Percentiles rank a stretch among this genome's conserved stretches.
phyloP scores from a whole-genome alignment of 2,329 filamentous ascomycete species.

The Microsporum audouinii region DNA sequence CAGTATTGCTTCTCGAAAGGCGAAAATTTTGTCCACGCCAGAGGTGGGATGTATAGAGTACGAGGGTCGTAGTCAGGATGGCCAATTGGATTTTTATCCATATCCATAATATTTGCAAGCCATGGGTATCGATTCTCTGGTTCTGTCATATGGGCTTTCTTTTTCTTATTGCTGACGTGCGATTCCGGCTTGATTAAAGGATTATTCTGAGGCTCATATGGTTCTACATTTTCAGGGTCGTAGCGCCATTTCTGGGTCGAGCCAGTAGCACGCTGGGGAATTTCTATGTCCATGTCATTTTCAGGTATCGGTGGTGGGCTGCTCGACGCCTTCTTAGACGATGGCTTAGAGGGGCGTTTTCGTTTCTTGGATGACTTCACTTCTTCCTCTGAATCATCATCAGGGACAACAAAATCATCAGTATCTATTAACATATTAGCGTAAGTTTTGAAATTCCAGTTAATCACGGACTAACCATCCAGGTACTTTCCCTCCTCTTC shows the following conservation, averaged over 20 bases:
- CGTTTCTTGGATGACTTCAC: slow-evolving; percentile 55
- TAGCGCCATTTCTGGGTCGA: slow-evolving; percentile 76
- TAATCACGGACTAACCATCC: slow-evolving; percentile 34
- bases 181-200: slow-evolving; percentile 18
- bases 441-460: slow-evolving; percentile 26
- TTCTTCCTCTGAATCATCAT: slow-evolving; percentile 69
- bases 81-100: slow-evolving; percentile 63
- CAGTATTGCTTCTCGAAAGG: slow-evolving; percentile 97
- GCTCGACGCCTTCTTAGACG: slow-evolving; percentile 26
- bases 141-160: slow-evolving; percentile 67
- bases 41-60: slow-evolving; percentile 78
- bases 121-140: slow-evolving; percentile 80
- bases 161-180: slow-evolving; percentile 28
- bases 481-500: slow-evolving; percentile 40
- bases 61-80: slow-evolving; percentile 85
- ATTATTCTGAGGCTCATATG: slow-evolving; percentile 37
- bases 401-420: slow-evolving; percentile 76
- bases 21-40: slow-evolving; percentile 71
- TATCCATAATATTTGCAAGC: slow-evolving; percentile 76
- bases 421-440: slow-evolving; percentile 43
- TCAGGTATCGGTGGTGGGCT: slow-evolving; percentile 36
- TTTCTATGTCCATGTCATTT: slow-evolving; percentile 43
- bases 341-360: slow-evolving; percentile 48
- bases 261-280: slow-evolving; percentile 46
- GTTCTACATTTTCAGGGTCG: slow-evolving; percentile 48